Evolutionary conservation across 805 yeast genomes (phyloP).

Genomic region (Vanderwaltozyma tropicalis): DNA sequence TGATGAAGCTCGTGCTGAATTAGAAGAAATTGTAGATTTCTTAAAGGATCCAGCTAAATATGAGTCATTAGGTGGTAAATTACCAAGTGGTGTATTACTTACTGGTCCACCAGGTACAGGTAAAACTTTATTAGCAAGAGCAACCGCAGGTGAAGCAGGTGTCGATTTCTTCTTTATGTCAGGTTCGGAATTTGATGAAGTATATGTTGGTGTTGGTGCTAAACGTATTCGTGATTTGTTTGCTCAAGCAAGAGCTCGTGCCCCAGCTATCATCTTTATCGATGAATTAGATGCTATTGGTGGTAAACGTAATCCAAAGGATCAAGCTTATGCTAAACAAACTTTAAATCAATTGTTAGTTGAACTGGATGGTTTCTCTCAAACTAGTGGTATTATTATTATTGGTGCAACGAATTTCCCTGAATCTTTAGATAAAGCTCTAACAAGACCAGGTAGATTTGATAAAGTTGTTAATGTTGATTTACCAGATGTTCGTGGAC

Average conservation of each 20-base stretch:
- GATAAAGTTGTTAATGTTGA: constrained; percentile 93
- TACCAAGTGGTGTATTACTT: constrained; percentile 91
- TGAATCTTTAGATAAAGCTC: constrained; percentile 89
- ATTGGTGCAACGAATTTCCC: constrained; percentile 99
- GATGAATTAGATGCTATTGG: constrained; percentile 99
- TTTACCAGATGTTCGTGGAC: constrained; percentile 95
- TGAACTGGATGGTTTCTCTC: constrained; percentile 92
- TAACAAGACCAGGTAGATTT: constrained; percentile 96
- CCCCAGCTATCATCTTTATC: constrained; percentile 94
- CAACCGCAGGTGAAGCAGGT: constrained; percentile 98
- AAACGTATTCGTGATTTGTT: constrained; percentile 92
- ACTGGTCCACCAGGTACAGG: constrained; percentile 99
- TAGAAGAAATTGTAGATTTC: constrained; percentile 96
- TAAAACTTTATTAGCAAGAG: constrained; percentile 90
- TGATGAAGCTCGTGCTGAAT: constrained; percentile 95
- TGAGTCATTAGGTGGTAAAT: constrained; percentile 93
- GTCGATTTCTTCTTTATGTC: constrained; percentile 98
- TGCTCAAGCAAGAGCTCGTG: constrained; percentile 83
- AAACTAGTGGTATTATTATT: constrained; percentile 83
- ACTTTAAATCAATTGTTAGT: constrained; percentile 92
- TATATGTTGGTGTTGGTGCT: constrained; percentile 98
- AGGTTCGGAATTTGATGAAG: constrained; percentile 95
- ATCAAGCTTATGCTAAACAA: constrained; percentile 96
- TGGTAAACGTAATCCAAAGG: constrained; percentile 93
- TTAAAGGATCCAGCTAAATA: constrained; percentile 92